These are phyloP conservation scores for Withania somnifera DNA, from an alignment of 305 asterid genomes.

Conservation along the genomic window DNA sequence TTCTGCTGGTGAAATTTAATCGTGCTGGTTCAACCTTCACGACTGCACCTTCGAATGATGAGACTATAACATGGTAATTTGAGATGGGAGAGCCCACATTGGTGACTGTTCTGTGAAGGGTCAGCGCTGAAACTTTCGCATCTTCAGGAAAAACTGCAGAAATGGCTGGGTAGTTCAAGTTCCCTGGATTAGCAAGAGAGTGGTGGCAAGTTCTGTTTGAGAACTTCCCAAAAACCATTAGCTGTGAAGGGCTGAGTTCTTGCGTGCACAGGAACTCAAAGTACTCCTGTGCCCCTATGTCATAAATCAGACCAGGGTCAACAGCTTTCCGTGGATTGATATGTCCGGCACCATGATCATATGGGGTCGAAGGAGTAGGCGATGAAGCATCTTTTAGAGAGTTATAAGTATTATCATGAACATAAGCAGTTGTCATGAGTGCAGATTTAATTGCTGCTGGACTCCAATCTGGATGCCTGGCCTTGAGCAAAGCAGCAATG, in stretches of 20 bases:
- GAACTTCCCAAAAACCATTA: slow-evolving; percentile 50
- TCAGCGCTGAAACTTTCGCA: slow-evolving; percentile 19
- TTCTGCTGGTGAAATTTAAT: slow-evolving; percentile 32
- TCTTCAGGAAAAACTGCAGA: slow-evolving; percentile 57
- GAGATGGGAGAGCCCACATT: slow-evolving; percentile 66
- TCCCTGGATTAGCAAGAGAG: slow-evolving; percentile 33
- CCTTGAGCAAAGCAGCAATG: slow-evolving; percentile 69
- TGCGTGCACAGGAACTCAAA: slow-evolving; percentile 71
- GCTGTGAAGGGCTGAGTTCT: slow-evolving; percentile 46
- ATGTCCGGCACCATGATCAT: slow-evolving; percentile 90
- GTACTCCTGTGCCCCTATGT: slow-evolving; percentile 64
- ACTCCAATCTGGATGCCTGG: slow-evolving; percentile 71
- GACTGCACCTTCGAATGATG: slow-evolving; percentile 52
- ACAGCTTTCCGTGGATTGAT: slow-evolving; percentile 61
- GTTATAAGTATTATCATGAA: slow-evolving; percentile 47
- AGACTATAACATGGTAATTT: slow-evolving; percentile 45
- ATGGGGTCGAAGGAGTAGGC: slow-evolving; percentile 43
- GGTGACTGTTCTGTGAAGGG: slow-evolving; percentile 55
- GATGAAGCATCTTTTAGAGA: slow-evolving; percentile 61
- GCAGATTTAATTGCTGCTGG: slow-evolving; percentile 88
- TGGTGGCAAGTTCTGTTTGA: slow-evolving; percentile 45
- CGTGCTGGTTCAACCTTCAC: slow-evolving; percentile 54
- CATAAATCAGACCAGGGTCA: slow-evolving; percentile 74
- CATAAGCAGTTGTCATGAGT: slow-evolving; percentile 76
- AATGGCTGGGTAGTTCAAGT: slow-evolving; percentile 77